Conservation (phyloP, 202 grass and related monocot genomes). For the Eragrostis tef region DNA sequence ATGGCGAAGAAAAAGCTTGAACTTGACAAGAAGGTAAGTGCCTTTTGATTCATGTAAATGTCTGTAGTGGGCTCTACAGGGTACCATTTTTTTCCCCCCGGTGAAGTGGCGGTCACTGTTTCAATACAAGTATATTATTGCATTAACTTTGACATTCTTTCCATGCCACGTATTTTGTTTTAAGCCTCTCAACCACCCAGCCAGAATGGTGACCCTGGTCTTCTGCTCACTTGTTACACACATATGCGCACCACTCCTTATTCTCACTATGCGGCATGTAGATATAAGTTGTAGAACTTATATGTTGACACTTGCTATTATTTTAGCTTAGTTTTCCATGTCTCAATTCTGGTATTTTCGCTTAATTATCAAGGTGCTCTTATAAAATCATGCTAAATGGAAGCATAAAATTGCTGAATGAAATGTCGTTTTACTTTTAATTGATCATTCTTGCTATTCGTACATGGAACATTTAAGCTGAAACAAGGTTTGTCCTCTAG, state of each 20-base stretch:
- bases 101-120: not conserved
- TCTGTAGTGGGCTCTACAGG: not conserved
- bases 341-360: not conserved
- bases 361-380: conserved; percentile 18
- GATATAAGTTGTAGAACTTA: not conserved
- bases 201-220: not conserved
- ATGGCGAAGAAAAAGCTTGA: conserved; percentile 91
- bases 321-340: conserved; percentile 16
- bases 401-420: conserved; percentile 6
- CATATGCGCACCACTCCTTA: not conserved
- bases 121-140: not conserved
- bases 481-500: conserved; percentile 30
- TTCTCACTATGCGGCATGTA: not conserved
- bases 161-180: not conserved
- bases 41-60: conserved; percentile 32
- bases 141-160: not conserved
- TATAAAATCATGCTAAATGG: conserved; percentile 2
- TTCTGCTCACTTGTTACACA: not conserved
- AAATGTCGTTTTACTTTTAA: conserved; percentile 11
- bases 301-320: conserved; percentile 12
- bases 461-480: conserved; percentile 16
- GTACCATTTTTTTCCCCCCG: not conserved
- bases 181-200: not conserved
- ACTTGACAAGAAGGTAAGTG: conserved; percentile 80
- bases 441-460: conserved; percentile 6